These are phyloP conservation scores for Sophora flavescens DNA, from an alignment of 306 rosid genomes.

Conservation along the genomic window DNA sequence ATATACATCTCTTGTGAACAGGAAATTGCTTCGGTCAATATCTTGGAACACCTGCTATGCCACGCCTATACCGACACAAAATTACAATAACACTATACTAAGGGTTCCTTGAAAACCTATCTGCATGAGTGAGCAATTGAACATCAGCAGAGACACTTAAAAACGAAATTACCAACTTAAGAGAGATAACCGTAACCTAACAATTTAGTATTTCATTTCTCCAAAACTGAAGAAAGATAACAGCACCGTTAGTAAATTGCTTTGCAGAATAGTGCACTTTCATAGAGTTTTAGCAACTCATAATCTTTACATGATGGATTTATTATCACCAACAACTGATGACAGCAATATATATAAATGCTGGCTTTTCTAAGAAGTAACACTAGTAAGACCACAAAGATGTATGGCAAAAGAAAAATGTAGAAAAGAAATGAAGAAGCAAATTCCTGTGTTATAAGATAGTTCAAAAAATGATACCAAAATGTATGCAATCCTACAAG, in stretches of 20 bases:
- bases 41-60: not conserved
- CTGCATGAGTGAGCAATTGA: slow-evolving; percentile 22
- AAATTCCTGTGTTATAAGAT: too few relatives aligned
- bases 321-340: slow-evolving; percentile 4
- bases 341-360: slow-evolving; percentile 18
- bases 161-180: slow-evolving; percentile 29
- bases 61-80: slow-evolving; percentile 25
- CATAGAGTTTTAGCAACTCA: slow-evolving; percentile 77
- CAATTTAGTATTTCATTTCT: slow-evolving; percentile 32
- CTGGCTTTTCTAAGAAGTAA: too few relatives aligned
- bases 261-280: slow-evolving; percentile 74
- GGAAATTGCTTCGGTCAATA: slow-evolving; percentile 8
- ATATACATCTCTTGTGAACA: slow-evolving; percentile 29
- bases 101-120: slow-evolving; percentile 29
- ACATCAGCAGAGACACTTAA: slow-evolving; percentile 27
- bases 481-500: slow-evolving; percentile 16
- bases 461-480: not conserved
- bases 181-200: slow-evolving; percentile 4
- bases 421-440: too few relatives aligned
- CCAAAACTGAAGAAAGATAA: slow-evolving; percentile 88
- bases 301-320: not conserved
- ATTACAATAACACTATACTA: not conserved
- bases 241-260: slow-evolving; percentile 62
- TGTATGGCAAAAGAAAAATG: too few relatives aligned
- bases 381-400: too few relatives aligned